Percentiles rank a stretch among this genome's conserved stretches.
Conservation (phyloP, 2,329 filamentous ascomycete species). For the Teratosphaeria viscida region DNA sequence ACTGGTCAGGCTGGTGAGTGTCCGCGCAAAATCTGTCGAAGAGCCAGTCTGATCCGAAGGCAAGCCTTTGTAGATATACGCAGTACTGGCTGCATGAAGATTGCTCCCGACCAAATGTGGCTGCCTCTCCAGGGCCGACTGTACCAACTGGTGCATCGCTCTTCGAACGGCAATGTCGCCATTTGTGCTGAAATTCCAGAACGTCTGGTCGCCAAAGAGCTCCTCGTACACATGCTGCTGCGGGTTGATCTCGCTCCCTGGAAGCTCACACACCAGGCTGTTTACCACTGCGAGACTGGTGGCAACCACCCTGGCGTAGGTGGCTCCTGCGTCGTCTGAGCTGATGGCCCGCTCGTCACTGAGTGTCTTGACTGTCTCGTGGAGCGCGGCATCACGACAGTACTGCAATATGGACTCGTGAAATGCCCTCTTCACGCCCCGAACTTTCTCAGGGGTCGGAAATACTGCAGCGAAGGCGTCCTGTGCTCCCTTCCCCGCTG, state of each 20-base stretch:
- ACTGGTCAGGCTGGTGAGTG: conserved; percentile 56
- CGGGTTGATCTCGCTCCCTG: conserved; percentile 47
- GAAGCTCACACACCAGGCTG: conserved; percentile 39
- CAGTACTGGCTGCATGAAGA: conserved; percentile 49
- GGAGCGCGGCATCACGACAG: conserved; percentile 62
- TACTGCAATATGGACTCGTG: conserved; percentile 73
- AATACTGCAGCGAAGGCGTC: conserved; percentile 70
- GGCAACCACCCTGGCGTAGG: conserved; percentile 69
- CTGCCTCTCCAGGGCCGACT: conserved; percentile 40
- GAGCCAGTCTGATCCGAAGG: conserved; percentile 65
- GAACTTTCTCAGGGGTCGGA: conserved; percentile 66
- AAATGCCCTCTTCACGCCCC: conserved; percentile 69
- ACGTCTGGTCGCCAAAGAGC: conserved; percentile 52
- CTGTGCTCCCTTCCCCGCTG: conserved; percentile 63
- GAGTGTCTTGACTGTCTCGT: conserved; percentile 69
- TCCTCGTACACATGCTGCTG: conserved; percentile 52
- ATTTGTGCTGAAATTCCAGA: conserved; percentile 51
- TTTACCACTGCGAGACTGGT: conserved; percentile 47
- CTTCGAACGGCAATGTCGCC: conserved; percentile 48
- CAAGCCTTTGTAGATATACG: conserved; percentile 66
- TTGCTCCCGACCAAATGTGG: conserved; percentile 28
- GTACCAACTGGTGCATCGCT: conserved; percentile 47
- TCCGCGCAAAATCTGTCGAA: conserved; percentile 57
- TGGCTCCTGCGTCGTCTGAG: conserved; percentile 72
- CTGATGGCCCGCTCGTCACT: conserved; percentile 83